Evolutionary conservation across 352 stramenopile genomes (phyloP).

Genomic region (Globisporangium cylindrosporum): DNA sequence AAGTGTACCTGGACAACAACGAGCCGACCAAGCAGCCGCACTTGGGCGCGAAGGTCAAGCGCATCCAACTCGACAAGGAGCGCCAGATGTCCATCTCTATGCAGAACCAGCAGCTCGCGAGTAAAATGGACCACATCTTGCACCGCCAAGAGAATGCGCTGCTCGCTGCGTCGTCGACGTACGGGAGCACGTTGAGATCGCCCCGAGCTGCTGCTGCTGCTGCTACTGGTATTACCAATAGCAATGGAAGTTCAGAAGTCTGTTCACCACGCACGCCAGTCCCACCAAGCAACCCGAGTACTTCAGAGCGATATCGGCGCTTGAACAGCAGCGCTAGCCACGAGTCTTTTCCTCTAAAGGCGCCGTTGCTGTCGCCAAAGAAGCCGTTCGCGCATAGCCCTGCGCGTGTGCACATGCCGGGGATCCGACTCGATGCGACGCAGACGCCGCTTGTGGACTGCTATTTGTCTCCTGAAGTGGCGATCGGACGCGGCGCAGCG

Average conservation of each 20-base stretch:
- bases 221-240: too few species aligned
- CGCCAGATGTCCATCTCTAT: slow-evolving; percentile 56
- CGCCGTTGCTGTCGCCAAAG: slow-evolving; percentile 13
- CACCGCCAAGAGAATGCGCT: slow-evolving; percentile 60
- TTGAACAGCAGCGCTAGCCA: background rate
- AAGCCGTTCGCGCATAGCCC: slow-evolving; percentile 39
- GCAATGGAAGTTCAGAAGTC: background rate
- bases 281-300: background rate
- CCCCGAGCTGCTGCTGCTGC: background rate
- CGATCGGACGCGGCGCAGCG: slow-evolving; percentile 56
- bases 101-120: slow-evolving; percentile 68
- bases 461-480: slow-evolving; percentile 63
- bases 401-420: slow-evolving; percentile 61
- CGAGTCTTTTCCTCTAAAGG: slow-evolving; percentile 12
- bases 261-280: slow-evolving; percentile 6
- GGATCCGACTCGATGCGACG: slow-evolving; percentile 58
- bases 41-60: slow-evolving; percentile 55
- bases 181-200: slow-evolving; percentile 6
- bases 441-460: slow-evolving; percentile 77
- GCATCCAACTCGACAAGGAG: slow-evolving; percentile 57
- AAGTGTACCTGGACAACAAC: slow-evolving; percentile 62
- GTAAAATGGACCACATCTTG: slow-evolving; percentile 74
- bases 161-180: slow-evolving; percentile 33
- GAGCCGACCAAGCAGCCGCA: slow-evolving; percentile 40
- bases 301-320: background rate